Evolutionary conservation across 2,329 filamentous ascomycete genomes (phyloP), one percentile per base, ranked within the genome.

Genomic region (Lasiodiplodia sp.): DNA sequence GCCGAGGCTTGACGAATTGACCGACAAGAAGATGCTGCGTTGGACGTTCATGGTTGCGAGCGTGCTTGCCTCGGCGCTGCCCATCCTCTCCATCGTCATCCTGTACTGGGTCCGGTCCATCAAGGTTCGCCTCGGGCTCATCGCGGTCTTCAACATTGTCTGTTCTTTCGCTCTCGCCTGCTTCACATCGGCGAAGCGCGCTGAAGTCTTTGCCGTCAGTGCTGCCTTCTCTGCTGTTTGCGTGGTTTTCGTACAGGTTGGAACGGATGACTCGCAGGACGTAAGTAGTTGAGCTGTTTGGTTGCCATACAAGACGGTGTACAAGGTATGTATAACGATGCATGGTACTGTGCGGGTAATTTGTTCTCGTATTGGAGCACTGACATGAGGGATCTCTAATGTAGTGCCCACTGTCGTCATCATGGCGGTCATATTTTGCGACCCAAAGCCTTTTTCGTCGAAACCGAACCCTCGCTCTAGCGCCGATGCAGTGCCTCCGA

Each of bases 171-270:
- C 3, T 11, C 44, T 68, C 0, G 66, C 55, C 1, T 7, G 34
- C 8, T 60, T 68, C 21, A 68, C 66, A 1, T 47, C 57, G 7
- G 56, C 66, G 5, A 68, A 53, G 34, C 31, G 55, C 5, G 51
- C 31, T 1, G 66, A 68, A 3, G 44, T 62, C 4, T 68, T 68
- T 16, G 66, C 47, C 7, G 66, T 62, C 5, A 18, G 47, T 6
- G 55, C 56, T 0, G 56, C 66, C 4, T 68, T 68, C 56, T 68
- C 66, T 1, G 66, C 66, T 12, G 51, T 68, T 14, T 47, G 55
- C 14, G 66, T 68, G 4, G 66, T 62, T 1, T 68, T 68, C n/a
- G 66, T 62, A 16, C 66, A 68, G 11, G 56, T 31, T 0, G 57
- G 37, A 0, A 31, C 40, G 8, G 21, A 3, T 25, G 34, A 21